Evolutionary conservation across 1,284 basidiomycete species (phyloP).

Genomic region (Austroboletus sp.): DNA sequence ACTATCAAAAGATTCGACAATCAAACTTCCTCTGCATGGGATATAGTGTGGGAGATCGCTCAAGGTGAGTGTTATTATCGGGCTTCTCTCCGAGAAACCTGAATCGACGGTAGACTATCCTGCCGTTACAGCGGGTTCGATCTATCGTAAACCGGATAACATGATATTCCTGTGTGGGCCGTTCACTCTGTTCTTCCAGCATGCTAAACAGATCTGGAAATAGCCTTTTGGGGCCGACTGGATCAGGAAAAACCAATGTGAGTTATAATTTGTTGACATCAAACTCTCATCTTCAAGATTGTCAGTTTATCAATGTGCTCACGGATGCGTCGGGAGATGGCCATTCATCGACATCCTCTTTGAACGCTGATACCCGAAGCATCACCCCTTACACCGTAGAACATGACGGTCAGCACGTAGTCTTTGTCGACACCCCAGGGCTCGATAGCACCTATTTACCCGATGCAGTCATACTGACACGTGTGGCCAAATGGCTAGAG

Average conservation of each 20-base stretch:
- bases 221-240: constrained; percentile 8
- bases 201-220: neutral
- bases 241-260: constrained; percentile 13
- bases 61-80: neutral
- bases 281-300: neutral
- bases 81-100: no score
- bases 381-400: neutral
- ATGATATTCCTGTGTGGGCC: constrained; percentile 7
- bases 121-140: neutral
- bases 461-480: constrained; percentile 2
- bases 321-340: neutral
- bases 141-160: neutral
- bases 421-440: constrained; percentile 14
- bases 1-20: constrained; percentile 6
- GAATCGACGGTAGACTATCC: neutral
- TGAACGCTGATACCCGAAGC: neutral
- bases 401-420: constrained; percentile 1
- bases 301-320: constrained; percentile 9
- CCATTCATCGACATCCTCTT: neutral
- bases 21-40: neutral
- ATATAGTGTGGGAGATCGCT: neutral
- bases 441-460: constrained; percentile 1
- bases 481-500: neutral
- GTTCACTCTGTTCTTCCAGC: neutral
- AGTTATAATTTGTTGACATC: neutral